Percentiles rank a stretch among this genome's conserved stretches.
These are phyloP conservation scores for Infundibulicybe gibba DNA, from an alignment of 768 basidiomycete genomes.

Conservation along the genomic window DNA sequence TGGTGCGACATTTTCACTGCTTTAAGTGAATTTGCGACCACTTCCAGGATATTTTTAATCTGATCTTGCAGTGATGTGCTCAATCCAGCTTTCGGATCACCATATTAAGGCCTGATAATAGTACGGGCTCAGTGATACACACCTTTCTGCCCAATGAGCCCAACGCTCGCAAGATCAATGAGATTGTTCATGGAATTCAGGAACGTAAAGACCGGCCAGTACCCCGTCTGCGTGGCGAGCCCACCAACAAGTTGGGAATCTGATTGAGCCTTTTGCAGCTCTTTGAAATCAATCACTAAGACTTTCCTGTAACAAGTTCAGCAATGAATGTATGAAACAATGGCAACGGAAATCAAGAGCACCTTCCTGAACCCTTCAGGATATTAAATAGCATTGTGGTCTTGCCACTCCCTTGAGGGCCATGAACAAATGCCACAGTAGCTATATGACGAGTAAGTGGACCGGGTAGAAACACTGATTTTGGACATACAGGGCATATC, in stretches of 20 bases:
- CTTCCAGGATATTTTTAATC: slow-evolving; percentile 78
- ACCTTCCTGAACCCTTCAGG: slow-evolving; percentile 43
- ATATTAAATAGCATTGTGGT: slow-evolving; percentile 51
- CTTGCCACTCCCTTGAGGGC: slow-evolving; percentile 84
- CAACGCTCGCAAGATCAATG: slow-evolving; percentile 89
- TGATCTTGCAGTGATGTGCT: slow-evolving; percentile 78
- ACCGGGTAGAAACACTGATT: neutral
- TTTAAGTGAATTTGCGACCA: slow-evolving; percentile 70
- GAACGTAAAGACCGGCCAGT: slow-evolving; percentile 87
- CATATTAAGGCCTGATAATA: neutral
- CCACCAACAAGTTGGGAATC: slow-evolving; percentile 65
- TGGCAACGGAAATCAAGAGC: neutral
- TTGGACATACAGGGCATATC: slow-evolving; percentile 68
- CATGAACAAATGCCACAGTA: slow-evolving; percentile 77
- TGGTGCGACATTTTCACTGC: slow-evolving; percentile 53
- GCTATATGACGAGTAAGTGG: slow-evolving; percentile 29
- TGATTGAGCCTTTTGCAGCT: slow-evolving; percentile 64
- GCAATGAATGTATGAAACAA: neutral
- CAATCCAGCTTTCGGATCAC: slow-evolving; percentile 61
- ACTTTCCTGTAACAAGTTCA: slow-evolving; percentile 42
- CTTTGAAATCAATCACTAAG: slow-evolving; percentile 81
- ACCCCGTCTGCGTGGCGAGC: slow-evolving; percentile 82
- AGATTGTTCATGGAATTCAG: slow-evolving; percentile 76
- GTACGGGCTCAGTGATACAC: neutral
- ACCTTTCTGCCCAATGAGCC: slow-evolving; percentile 96